A percentile compares a stretch with the other conserved stretches of the same genome.
Evolutionary conservation across 305 asterid species (phyloP).

Genomic region (Plantago coronopus): DNA sequence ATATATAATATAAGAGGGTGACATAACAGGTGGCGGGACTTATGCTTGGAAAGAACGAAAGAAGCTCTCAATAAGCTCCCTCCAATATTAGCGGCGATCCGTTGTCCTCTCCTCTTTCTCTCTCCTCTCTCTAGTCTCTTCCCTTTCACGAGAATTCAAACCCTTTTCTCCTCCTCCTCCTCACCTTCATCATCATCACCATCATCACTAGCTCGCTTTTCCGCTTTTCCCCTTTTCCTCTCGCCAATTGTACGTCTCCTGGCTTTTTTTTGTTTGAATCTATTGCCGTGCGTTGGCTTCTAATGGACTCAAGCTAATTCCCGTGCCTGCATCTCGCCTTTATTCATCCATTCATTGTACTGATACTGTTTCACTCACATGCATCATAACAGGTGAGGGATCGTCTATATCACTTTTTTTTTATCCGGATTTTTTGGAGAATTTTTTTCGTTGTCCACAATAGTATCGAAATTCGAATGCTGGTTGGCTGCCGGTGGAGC

Average conservation of each 20-base stretch:
- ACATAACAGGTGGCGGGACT: slow-evolving; percentile 45
- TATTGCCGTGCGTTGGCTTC: slow-evolving; percentile 14
- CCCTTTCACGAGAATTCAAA: not conserved
- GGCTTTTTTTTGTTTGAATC: slow-evolving; percentile 18
- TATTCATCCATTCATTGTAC: slow-evolving; percentile 6
- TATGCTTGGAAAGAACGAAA: slow-evolving; percentile 24
- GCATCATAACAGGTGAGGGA: slow-evolving; percentile 17
- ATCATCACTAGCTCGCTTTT: slow-evolving; percentile 1
- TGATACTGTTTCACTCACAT: slow-evolving; percentile 28
- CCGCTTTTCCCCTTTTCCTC: slow-evolving; percentile 12
- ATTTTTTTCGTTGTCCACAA: too few species aligned
- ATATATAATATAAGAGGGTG: not conserved
- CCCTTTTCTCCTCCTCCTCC: too few species aligned
- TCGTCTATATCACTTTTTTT: slow-evolving; percentile 13
- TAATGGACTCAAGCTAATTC: slow-evolving; percentile 27
- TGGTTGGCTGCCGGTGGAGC: slow-evolving; percentile 17
- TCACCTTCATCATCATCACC: slow-evolving; percentile 20
- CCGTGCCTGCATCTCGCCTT: slow-evolving; percentile 16
- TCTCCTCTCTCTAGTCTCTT: not conserved
- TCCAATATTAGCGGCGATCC: slow-evolving; percentile 29
- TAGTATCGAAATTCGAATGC: too few species aligned
- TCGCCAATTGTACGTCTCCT: slow-evolving; percentile 16
- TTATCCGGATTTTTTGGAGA: slow-evolving; percentile 23
- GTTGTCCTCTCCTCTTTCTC: not conserved
- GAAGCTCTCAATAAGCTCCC: slow-evolving; percentile 7